A percentile compares a stretch with the other conserved stretches of the same genome.
phyloP scores from a whole-genome alignment of 306 rosid species.

The Acacia acuminata region DNA sequence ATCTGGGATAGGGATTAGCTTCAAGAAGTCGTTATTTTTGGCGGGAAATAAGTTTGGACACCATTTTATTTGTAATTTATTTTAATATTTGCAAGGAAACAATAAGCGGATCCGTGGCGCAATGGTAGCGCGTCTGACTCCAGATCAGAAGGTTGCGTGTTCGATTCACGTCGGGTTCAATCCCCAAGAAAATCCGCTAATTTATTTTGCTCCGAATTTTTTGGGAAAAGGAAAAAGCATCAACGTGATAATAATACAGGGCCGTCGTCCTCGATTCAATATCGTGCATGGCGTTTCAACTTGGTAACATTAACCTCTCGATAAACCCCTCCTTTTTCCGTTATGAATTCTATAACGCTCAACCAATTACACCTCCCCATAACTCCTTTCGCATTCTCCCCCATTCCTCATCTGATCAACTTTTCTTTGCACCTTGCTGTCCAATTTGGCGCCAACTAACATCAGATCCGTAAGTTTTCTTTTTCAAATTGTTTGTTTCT shows the following conservation, averaged over 20 bases:
- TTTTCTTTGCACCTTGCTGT: neutral
- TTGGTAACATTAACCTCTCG: neutral
- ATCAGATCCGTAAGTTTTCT: neutral
- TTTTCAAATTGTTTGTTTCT: neutral
- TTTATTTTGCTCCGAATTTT: neutral
- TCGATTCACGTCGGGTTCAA: slow-evolving; percentile 75
- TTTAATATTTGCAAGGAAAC: rapidly evolving
- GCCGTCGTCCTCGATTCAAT: neutral
- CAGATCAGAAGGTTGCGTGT: slow-evolving; percentile 81
- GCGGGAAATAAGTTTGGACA: slow-evolving; percentile 57
- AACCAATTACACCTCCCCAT: neutral
- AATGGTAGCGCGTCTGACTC: slow-evolving; percentile 83
- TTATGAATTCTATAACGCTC: neutral
- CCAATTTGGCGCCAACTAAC: neutral
- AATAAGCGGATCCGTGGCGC: slow-evolving; percentile 53
- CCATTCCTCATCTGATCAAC: neutral
- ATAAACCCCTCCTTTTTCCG: neutral
- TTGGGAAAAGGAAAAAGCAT: too few relatives aligned
- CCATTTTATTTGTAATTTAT: too few relatives aligned
- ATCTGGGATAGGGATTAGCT: neutral
- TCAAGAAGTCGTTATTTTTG: slow-evolving; percentile 48
- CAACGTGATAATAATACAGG: too few relatives aligned
- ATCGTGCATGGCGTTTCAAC: neutral
- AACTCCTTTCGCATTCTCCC: neutral
- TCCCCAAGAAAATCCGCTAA: neutral